Evolutionary conservation across 495 filamentous ascomycete species (phyloP), one percentile per base, ranked within the genome.

Genomic region (Talaromyces liani): DNA sequence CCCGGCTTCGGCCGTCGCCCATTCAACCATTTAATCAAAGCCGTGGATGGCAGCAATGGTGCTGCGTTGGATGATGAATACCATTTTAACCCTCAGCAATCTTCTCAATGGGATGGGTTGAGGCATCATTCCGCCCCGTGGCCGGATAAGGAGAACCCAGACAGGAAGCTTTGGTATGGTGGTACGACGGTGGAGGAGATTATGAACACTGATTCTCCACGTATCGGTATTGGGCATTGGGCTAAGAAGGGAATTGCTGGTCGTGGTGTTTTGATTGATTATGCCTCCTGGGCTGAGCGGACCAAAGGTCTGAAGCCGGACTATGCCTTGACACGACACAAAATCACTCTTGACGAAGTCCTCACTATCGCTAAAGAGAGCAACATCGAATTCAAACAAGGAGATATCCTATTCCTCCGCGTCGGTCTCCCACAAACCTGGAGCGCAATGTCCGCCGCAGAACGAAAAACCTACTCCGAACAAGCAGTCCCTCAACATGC

Each of bases 91-190:
- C 91, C 89, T 0, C 89, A 92, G 69, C 83, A 84, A 66, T 84
- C 84, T 27, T 88, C 86, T 3, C 90, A 93, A 72, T 92, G 90
- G 90, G 90, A 93, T 68, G 86, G 87, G 20, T 79, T 92, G n/a
- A 77, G 87, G 56, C 88, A 91, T 67, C 77, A 80, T 64, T 75
- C 72, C 25, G 69, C 68, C 2, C 77, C 77, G 7, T 72, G 68
- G 0, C 75, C 75, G 6, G 72, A 70, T 63, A 47, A 73, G 61
- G 56, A 77, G 71, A 67, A 75, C 68, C 24, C 69, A 64, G 60
- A 75, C 63, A 66, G 72, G 55, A 61, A 76, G 36, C 53, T 87
- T 67, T 80, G 79, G 67, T 82, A 86, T 72, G 85, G 85, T 66
- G 76, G 77, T 10, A 79, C 80, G 6, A 83, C 76, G 24, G 74